Base-by-base conservation (phyloP, 2,329 filamentous ascomycete genomes). In the Neonectria hederae region DNA sequence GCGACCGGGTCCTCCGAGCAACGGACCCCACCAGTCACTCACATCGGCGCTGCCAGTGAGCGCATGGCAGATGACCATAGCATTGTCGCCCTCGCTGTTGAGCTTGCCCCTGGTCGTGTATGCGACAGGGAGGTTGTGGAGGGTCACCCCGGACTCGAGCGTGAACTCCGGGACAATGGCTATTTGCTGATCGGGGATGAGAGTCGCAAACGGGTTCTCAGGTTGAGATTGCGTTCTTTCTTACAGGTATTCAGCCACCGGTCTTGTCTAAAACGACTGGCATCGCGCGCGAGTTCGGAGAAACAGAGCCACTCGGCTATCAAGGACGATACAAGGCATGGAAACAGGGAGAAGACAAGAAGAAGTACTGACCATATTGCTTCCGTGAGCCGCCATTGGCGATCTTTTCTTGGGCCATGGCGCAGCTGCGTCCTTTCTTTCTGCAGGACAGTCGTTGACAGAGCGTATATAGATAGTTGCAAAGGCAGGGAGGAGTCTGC, bases 111-210 rank as follows among this genome's bases (percentile, higher is more conserved):
- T 82, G 22, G 87, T 89, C 49, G 88, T 91, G 76, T 90, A 91
- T 45, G 89, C 89, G 56, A 92, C 83, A 2, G 89, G 89, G 17
- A 90, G 84, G 87, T 98, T 96, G 71, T 86, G 82, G 21, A 99
- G 85, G 0, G 87, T 91, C 24, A 92, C 93, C 53, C 96, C 96
- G 2, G 94, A 98, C 79, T 99, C 96, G 69, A 99, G 91, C 9
- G 91, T 94, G 78, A 97, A 97, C 26, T 90, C 90, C 2, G 96
- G 95, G 59, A 99, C 88, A 65, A 96, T 88, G 62, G 92, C 93
- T 75, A 97, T 91, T 58, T 91, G 86, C 81, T 98, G 96, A 74
- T 97, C 91, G 56, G 93, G 90, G 56, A 99, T 97, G 75, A 98
- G 85, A 68, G 86, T 81, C 65, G 92, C 89, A 78, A 94, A 98